Evolutionary conservation across 768 basidiomycete species (phyloP).

Genomic region (Agrocybe pediades): DNA sequence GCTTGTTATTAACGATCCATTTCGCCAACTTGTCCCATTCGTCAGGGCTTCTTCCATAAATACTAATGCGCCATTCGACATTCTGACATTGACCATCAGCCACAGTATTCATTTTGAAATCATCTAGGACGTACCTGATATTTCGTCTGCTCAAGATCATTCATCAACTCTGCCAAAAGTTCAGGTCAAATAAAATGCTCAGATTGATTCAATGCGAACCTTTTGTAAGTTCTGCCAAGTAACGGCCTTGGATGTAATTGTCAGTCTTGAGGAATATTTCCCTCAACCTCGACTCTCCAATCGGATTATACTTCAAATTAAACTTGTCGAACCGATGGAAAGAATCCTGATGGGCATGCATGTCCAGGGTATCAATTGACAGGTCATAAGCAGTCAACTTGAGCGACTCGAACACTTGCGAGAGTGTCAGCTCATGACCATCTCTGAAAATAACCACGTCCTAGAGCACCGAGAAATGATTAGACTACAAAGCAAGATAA

Average conservation of each 20-base stretch:
- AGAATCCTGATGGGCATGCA: constrained; percentile 98
- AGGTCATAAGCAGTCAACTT: constrained; percentile 96
- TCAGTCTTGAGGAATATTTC: constrained; percentile 99
- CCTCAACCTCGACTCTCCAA: constrained; percentile 90
- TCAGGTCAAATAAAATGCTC: not conserved
- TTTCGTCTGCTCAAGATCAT: constrained; percentile 97
- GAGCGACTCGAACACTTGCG: constrained; percentile 95
- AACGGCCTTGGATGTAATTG: constrained; percentile 89
- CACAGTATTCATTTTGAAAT: not conserved
- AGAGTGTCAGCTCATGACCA: constrained; percentile 81
- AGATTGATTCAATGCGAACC: constrained; percentile 44
- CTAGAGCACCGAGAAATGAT: constrained; percentile 35
- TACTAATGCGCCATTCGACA: constrained; percentile 96
- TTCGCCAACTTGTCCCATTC: constrained; percentile 99
- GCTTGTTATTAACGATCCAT: constrained; percentile 94
- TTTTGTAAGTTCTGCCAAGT: constrained; percentile 92
- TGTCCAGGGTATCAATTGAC: constrained; percentile 98
- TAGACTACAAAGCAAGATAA: not conserved
- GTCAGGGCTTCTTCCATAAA: constrained; percentile 79
- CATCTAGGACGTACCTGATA: constrained; percentile 69
- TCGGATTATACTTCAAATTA: constrained; percentile 96
- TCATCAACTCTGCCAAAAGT: constrained; percentile 80
- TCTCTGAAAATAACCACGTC: constrained; percentile 97
- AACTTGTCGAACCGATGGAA: constrained; percentile 99
- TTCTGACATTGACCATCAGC: constrained; percentile 49